Evolutionary conservation across 345 rosid genomes (phyloP).

Genomic region (Draba incana): DNA sequence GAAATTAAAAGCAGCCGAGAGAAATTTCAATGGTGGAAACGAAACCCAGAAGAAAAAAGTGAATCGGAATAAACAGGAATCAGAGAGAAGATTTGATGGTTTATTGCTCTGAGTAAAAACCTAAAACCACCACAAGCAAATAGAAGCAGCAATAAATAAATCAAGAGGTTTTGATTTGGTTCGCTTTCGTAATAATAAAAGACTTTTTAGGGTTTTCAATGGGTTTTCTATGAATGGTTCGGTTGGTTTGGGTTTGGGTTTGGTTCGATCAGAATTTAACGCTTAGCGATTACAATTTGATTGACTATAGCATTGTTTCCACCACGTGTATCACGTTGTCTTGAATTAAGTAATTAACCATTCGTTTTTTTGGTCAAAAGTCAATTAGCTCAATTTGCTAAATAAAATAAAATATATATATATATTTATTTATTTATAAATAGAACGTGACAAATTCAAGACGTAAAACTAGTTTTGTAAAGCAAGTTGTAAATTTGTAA

Average conservation of each 20-base stretch:
- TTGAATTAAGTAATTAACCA: neutral
- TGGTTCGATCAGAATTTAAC: neutral
- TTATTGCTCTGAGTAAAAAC: too few relatives aligned
- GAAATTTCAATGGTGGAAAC: neutral
- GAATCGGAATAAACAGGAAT: neutral
- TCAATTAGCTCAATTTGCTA: too few relatives aligned
- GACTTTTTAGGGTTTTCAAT: conserved; percentile 18
- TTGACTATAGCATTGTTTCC: neutral
- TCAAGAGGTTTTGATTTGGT: neutral
- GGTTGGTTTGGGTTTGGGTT: neutral
- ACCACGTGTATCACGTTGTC: conserved; percentile 15
- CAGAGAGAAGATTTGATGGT: neutral
- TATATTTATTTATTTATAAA: too few relatives aligned
- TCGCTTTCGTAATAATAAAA: neutral
- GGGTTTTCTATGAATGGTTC: conserved; percentile 4
- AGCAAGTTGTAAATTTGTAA: too few relatives aligned
- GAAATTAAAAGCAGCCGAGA: neutral
- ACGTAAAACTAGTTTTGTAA: too few relatives aligned
- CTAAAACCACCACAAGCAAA: too few relatives aligned
- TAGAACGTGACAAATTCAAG: too few relatives aligned
- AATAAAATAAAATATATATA: too few relatives aligned
- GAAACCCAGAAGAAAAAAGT: conserved; percentile 15
- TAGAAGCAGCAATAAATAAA: too few relatives aligned
- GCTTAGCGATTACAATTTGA: neutral
- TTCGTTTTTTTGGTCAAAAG: too few relatives aligned